Evolutionary conservation across 192 early-diverging fungal species (phyloP).

Genomic region (Coemansia sp.): DNA sequence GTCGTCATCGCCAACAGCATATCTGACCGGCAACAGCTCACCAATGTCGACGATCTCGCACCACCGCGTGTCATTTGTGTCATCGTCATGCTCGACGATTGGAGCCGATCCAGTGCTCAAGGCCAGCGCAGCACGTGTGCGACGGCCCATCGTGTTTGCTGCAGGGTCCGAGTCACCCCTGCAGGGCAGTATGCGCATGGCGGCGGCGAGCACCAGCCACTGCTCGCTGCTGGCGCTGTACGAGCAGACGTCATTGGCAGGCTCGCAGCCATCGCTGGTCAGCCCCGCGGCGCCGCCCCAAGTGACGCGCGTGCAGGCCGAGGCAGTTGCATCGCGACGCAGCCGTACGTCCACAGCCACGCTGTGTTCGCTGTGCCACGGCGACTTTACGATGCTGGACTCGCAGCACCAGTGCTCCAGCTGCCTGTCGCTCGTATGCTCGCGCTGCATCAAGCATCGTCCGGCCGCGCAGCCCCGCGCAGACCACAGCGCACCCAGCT

Average conservation of each 20-base stretch:
- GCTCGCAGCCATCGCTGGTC: slow-evolving; percentile 28
- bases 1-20: slow-evolving; percentile 14
- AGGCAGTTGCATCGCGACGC: slow-evolving; percentile 26
- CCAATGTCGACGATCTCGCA: slow-evolving; percentile 38
- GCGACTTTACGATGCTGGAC: slow-evolving; percentile 32
- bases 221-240: slow-evolving; percentile 35
- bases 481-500: slow-evolving; percentile 5
- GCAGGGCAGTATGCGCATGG: neutral
- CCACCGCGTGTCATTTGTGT: slow-evolving; percentile 45
- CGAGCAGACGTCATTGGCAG: slow-evolving; percentile 10
- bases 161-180: neutral
- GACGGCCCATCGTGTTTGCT: slow-evolving; percentile 22
- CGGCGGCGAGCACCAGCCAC: slow-evolving; percentile 14
- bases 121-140: slow-evolving; percentile 8
- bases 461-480: neutral
- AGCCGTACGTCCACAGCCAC: slow-evolving; percentile 15
- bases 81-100: slow-evolving; percentile 50
- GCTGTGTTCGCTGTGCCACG: slow-evolving; percentile 48
- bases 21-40: slow-evolving; percentile 14
- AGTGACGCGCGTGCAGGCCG: slow-evolving; percentile 43
- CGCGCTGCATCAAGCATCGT: slow-evolving; percentile 28
- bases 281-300: slow-evolving; percentile 43
- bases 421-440: slow-evolving; percentile 42
- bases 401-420: slow-evolving; percentile 48
- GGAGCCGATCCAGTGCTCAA: slow-evolving; percentile 27